These are phyloP conservation scores for Ramaria rubella DNA, from an alignment of 768 basidiomycete genomes.

Conservation along the genomic window DNA sequence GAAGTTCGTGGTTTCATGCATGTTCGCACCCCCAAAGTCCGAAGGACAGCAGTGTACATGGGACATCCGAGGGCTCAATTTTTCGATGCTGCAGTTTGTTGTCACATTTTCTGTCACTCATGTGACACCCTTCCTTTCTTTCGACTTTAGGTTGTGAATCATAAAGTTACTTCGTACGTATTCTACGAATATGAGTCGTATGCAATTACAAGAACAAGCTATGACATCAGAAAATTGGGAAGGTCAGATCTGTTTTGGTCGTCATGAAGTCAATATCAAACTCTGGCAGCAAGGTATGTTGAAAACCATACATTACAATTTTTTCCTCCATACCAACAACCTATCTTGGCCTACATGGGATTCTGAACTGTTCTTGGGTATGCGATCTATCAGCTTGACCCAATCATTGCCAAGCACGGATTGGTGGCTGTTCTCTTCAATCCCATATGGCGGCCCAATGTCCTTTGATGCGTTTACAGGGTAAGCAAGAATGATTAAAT, in stretches of 20 bases:
- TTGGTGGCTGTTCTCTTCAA: constrained; percentile 50
- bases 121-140: not conserved
- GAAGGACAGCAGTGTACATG: not conserved
- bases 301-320: not conserved
- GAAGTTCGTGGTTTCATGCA: not conserved
- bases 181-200: too few relatives aligned
- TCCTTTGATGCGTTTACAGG: constrained; percentile 44
- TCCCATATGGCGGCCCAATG: constrained; percentile 56
- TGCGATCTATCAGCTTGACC: constrained; percentile 46
- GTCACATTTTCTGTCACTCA: not conserved
- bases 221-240: too few relatives aligned
- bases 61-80: not conserved
- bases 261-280: too few relatives aligned
- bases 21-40: not conserved
- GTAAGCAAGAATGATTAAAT: constrained; percentile 52
- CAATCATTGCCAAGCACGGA: constrained; percentile 44
- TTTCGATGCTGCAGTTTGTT: not conserved
- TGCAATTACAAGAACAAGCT: too few relatives aligned
- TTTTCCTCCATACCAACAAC: constrained; percentile 38
- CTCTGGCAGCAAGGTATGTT: not conserved
- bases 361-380: constrained; percentile 37
- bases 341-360: constrained; percentile 43
- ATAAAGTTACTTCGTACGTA: too few relatives aligned
- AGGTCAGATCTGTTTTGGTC: too few relatives aligned
- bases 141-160: too few relatives aligned